phyloP scores from a whole-genome alignment of 208 protist species.

The Leishmania arabica region DNA sequence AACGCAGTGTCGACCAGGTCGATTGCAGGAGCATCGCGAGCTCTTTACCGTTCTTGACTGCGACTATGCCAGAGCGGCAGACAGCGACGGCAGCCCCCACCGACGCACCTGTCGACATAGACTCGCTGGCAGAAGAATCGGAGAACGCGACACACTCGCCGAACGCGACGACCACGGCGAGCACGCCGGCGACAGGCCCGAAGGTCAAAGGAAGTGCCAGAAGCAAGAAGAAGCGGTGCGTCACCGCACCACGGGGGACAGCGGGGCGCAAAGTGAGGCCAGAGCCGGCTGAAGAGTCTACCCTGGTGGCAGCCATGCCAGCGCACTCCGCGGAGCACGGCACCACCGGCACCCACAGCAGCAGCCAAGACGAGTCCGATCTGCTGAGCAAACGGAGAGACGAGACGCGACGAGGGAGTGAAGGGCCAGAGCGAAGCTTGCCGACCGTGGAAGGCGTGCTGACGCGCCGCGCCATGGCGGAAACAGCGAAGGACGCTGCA shows the following conservation, averaged over 20 bases:
- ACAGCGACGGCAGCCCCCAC: too few species aligned
- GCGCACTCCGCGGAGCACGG: not conserved
- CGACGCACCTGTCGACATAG: not conserved
- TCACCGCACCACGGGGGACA: not conserved
- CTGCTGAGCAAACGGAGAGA: not conserved
- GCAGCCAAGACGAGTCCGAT: not conserved
- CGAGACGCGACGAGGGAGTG: not conserved
- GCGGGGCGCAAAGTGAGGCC: not conserved
- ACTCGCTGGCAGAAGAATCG: not conserved
- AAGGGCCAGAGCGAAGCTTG: not conserved
- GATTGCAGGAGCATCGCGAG: not conserved
- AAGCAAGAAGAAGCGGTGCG: not conserved
- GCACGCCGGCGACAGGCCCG: not conserved
- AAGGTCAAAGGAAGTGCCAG: not conserved
- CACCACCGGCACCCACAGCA: not conserved
- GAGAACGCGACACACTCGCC: not conserved
- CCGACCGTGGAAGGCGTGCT: not conserved
- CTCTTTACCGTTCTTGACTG: not conserved
- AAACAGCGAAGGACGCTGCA: not conserved
- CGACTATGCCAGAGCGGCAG: not conserved
- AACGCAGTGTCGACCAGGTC: not conserved
- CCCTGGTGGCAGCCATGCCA: not conserved
- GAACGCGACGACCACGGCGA: not conserved
- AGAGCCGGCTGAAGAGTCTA: not conserved
- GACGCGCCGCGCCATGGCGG: constrained; percentile 11